These are phyloP conservation scores for Globisporangium nagaii DNA, from an alignment of 352 stramenopile genomes.

Conservation along the genomic window DNA sequence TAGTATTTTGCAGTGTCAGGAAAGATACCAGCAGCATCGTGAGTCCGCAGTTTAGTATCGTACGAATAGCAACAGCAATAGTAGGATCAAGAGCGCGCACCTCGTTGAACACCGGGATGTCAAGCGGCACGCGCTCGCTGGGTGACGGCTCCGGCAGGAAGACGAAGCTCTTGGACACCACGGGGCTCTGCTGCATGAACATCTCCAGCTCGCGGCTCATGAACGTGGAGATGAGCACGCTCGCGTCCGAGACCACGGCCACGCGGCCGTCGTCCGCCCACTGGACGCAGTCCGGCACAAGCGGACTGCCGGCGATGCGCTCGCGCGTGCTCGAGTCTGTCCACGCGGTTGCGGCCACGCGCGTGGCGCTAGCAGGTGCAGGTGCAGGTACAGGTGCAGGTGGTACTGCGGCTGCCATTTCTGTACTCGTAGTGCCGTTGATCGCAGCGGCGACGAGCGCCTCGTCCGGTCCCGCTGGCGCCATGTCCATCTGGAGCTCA, in stretches of 20 bases:
- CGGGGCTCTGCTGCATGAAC: conserved; percentile 69
- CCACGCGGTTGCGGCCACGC: conserved; percentile 8
- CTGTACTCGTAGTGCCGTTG: background rate
- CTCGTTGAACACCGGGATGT: conserved; percentile 41
- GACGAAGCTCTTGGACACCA: conserved; percentile 81
- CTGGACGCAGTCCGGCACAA: conserved; percentile 53
- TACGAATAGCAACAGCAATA: background rate
- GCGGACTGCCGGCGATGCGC: conserved; percentile 66
- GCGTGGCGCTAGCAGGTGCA: background rate
- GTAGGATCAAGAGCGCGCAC: background rate
- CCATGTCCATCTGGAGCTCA: too few relatives aligned
- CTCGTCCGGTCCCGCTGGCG: too few relatives aligned
- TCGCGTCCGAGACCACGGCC: conserved; percentile 66
- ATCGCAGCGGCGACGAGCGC: background rate
- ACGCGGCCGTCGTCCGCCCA: conserved; percentile 76
- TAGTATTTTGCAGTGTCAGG: too few relatives aligned
- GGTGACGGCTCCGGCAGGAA: conserved; percentile 40
- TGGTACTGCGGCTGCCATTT: background rate
- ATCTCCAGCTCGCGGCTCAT: conserved; percentile 74
- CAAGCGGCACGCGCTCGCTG: conserved; percentile 45
- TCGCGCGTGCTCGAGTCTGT: conserved; percentile 42
- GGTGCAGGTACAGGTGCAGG: background rate
- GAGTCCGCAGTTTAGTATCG: too few relatives aligned
- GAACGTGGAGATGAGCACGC: conserved; percentile 76
- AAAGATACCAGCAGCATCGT: too few relatives aligned